Conservation (phyloP, 164 flowering plant genomes). For the Cinnamomum micranthum region DNA sequence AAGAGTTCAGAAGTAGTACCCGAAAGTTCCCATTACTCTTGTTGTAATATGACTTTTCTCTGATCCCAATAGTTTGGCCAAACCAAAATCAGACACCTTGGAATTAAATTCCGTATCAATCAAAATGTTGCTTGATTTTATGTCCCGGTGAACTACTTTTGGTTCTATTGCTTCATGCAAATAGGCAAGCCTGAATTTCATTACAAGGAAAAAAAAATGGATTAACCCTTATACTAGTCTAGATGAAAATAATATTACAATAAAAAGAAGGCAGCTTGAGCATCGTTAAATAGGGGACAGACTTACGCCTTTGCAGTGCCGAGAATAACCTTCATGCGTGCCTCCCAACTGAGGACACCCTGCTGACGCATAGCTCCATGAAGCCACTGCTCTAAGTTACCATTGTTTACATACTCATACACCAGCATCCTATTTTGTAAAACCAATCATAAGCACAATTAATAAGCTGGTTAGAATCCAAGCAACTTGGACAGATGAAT, state of each 20-base stretch:
- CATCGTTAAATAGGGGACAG: not conserved
- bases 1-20: constrained; percentile 9
- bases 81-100: constrained; percentile 51
- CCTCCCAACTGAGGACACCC: constrained; percentile 35
- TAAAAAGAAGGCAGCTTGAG: not conserved
- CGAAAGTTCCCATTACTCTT: constrained; percentile 38
- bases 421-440: constrained; percentile 14
- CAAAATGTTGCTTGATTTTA: constrained; percentile 46
- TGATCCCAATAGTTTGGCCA: constrained; percentile 53
- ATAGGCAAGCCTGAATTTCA: constrained; percentile 44
- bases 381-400: constrained; percentile 35
- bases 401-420: constrained; percentile 22
- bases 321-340: constrained; percentile 35
- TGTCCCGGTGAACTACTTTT: constrained; percentile 51
- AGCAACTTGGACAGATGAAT: not conserved
- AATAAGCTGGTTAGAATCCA: not conserved
- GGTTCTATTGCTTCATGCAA: constrained; percentile 54
- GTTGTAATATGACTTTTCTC: constrained; percentile 47
- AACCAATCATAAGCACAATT: not conserved
- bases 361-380: constrained; percentile 33
- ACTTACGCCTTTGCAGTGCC: constrained; percentile 41
- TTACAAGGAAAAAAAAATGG: not conserved
- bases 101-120: constrained; percentile 37
- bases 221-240: not conserved
- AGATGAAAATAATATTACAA: not conserved